Percentiles rank a stretch among this genome's conserved stretches.
These are phyloP conservation scores for Diaporthe sp. DNA, from an alignment of 2,329 filamentous ascomycete genomes.

Conservation along the genomic window DNA sequence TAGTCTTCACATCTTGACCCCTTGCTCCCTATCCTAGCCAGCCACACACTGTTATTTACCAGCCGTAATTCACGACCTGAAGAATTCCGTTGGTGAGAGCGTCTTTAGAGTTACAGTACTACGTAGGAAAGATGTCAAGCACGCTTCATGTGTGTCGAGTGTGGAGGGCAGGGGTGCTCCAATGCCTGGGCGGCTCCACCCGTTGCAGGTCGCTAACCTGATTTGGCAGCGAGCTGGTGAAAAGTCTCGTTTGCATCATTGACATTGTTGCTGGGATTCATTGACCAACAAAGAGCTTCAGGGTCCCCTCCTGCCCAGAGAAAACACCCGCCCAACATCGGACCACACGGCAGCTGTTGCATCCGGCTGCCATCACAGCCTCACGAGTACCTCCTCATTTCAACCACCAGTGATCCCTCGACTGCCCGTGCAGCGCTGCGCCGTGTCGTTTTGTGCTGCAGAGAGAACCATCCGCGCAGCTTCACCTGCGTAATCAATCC, in stretches of 20 bases:
- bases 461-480: neutral
- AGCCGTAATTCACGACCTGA: neutral
- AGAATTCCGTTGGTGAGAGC: neutral
- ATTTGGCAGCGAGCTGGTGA: constrained; percentile 29
- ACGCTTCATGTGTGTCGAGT: neutral
- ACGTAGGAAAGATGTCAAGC: neutral
- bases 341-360: constrained; percentile 21
- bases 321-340: neutral
- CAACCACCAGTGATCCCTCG: neutral
- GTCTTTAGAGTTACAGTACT: neutral
- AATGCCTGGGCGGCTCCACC: constrained; percentile 13
- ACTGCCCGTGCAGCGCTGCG: neutral
- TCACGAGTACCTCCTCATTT: neutral
- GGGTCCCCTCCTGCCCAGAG: constrained; percentile 1
- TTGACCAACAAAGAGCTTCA: constrained; percentile 25
- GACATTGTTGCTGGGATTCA: neutral
- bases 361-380: constrained; percentile 19
- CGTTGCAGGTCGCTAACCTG: neutral
- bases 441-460: neutral
- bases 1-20: neutral
- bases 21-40: neutral
- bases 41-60: no score
- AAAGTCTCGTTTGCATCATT: constrained; percentile 31
- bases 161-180: neutral
- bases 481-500: neutral